Base-by-base conservation (phyloP, 164 flowering plant genomes). In the Chimonanthus salicifolius region DNA sequence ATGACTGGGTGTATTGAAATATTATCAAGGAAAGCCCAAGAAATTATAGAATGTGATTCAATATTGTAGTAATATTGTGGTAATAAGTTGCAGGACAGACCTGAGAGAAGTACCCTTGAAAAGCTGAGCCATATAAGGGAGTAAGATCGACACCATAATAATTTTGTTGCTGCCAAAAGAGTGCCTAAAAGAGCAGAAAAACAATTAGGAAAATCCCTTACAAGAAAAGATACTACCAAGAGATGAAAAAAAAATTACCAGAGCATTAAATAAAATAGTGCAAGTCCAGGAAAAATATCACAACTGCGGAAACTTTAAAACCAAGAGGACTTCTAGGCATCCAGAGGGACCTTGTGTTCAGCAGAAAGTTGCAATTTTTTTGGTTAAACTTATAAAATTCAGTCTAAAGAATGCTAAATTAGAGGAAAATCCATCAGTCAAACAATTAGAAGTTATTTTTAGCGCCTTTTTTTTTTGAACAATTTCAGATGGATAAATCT, bases 161-260 rank as follows among this genome's bases (percentile, higher is more conserved):
- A 74, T 87, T 94, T 68, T 85, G 92, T 80, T 95, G 99, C 86
- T 95, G 98, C 99, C 99, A 93, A 80, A 95, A 95, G 72, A 95
- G 93, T 66, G 99, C 92, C 99, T 93, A 84, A 71, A 48, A 33
- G 33, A 33, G 33, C 33, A 20, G 33, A 33, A 33, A 33, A 33
- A 33, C 33, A 33, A 33, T 33, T 33, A 33, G 33, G 33, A 33
- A 33, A 33, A 33, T 33, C 33, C 33, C 33, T 33, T 33, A 33
- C 33, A 33, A 33, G 33, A 33, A 33, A 65, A 65, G 46, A 9
- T 33, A 65, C 20, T 63, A 13, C 10, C 65, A 16, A n/a, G n/a
- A 18, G 33, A 62, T 62, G 7, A 62, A 62, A 20, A 62, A 33
- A 33, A 33, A 33, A n/a, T 10, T 58, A 58, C 16, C 2, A 58